Evolutionary conservation across 2,329 filamentous ascomycete species (phyloP).

Genomic region (Rachicladosporium sp.): DNA sequence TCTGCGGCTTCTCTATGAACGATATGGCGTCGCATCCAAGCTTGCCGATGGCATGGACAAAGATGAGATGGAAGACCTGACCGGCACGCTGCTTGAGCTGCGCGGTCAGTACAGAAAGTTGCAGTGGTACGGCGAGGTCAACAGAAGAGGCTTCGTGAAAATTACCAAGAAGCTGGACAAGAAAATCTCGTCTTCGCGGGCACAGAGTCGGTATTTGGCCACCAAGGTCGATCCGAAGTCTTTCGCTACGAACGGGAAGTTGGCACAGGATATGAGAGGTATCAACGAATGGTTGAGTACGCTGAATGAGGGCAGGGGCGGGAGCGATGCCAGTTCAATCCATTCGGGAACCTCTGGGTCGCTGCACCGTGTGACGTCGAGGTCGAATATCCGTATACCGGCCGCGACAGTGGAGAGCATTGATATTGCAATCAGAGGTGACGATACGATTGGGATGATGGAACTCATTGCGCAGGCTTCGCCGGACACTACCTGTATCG

Average conservation of each 20-base stretch:
- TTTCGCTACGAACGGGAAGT: constrained; percentile 64
- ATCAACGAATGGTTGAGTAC: constrained; percentile 89
- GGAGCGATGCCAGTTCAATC: constrained; percentile 62
- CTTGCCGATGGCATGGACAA: constrained; percentile 62
- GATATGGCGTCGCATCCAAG: constrained; percentile 66
- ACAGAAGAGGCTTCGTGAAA: constrained; percentile 87
- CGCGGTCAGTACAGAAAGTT: constrained; percentile 79
- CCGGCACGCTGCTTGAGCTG: constrained; percentile 79
- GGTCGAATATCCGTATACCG: constrained; percentile 61
- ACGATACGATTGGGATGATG: constrained; percentile 47
- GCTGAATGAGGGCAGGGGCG: constrained; percentile 61
- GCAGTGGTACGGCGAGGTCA: constrained; percentile 97
- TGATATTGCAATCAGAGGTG: constrained; percentile 58
- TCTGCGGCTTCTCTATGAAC: constrained; percentile 72
- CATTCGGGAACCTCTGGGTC: constrained; percentile 50
- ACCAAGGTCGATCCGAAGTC: constrained; percentile 81
- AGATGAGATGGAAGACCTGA: constrained; percentile 83
- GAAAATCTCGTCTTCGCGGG: constrained; percentile 59
- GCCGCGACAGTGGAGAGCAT: constrained; percentile 55
- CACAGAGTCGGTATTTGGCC: constrained; percentile 75
- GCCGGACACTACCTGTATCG: constrained; percentile 20
- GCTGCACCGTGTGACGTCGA: constrained; percentile 62
- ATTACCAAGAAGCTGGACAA: constrained; percentile 99
- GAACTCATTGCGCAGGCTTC: constrained; percentile 34
- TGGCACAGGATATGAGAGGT: constrained; percentile 46